These are phyloP conservation scores for rapeseed (Brassica napus) DNA, from an alignment of 345 rosid genomes.

Conservation along the genomic window DNA sequence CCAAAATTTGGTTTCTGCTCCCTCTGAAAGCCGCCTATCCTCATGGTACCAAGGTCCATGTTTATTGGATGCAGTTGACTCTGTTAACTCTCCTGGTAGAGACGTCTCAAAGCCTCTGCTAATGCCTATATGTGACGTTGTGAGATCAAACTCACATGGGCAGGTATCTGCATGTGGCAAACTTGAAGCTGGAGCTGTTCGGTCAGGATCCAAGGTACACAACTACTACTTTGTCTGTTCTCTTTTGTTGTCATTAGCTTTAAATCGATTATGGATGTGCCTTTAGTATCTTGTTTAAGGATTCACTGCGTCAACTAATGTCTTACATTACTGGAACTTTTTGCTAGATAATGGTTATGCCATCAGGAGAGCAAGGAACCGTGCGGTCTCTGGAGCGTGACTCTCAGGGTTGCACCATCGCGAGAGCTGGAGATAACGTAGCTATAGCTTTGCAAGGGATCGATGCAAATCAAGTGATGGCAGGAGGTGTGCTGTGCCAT, in stretches of 20 bases:
- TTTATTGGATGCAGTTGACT: constrained; percentile 88
- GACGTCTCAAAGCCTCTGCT: constrained; percentile 78
- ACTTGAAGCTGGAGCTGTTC: constrained; percentile 92
- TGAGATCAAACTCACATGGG: constrained; percentile 54
- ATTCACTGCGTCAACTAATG: neutral
- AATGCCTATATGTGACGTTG: constrained; percentile 91
- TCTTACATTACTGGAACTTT: constrained; percentile 17
- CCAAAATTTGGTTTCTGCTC: constrained; percentile 77
- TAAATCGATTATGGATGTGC: neutral
- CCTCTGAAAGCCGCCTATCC: constrained; percentile 62
- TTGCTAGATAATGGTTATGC: constrained; percentile 78
- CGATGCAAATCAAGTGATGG: constrained; percentile 62
- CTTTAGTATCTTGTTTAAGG: neutral
- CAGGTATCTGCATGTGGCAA: constrained; percentile 89
- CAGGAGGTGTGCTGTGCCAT: constrained; percentile 93
- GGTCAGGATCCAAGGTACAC: constrained; percentile 76
- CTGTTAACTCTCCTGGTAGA: constrained; percentile 72
- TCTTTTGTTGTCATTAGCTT: neutral
- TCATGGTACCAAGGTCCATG: constrained; percentile 86
- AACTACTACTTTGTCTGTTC: neutral
- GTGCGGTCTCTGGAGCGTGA: constrained; percentile 75
- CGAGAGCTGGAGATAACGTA: constrained; percentile 91
- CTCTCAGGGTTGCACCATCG: constrained; percentile 66
- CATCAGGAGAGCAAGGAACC: constrained; percentile 73
- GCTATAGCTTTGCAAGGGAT: constrained; percentile 69